phyloP scores from a whole-genome alignment of 78 protist species.

The Speleostelium caveatum region DNA sequence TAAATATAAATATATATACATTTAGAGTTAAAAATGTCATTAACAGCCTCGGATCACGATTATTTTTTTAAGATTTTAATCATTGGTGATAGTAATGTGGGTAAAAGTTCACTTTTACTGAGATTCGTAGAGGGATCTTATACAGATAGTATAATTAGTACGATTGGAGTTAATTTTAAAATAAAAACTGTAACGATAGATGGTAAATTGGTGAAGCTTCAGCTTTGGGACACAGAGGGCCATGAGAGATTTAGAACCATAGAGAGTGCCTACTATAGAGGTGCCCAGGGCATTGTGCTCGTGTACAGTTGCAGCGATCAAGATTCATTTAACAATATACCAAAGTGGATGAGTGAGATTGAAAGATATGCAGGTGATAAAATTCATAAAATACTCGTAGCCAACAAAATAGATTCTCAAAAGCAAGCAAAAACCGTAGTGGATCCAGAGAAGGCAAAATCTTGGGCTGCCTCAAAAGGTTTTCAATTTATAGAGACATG shows the following conservation, averaged over 20 bases:
- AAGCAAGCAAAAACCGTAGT: constrained; percentile 87
- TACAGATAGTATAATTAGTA: background rate
- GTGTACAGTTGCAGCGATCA: constrained; percentile 94
- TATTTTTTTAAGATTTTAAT: background rate
- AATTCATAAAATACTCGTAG: constrained; percentile 94
- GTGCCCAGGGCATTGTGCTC: constrained; percentile 95
- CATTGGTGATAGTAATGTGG: background rate
- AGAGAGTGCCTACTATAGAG: constrained; percentile 94
- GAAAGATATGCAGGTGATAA: constrained; percentile 91
- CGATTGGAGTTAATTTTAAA: background rate
- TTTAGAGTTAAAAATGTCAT: too few relatives aligned
- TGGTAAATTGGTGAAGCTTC: background rate
- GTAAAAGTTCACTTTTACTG: background rate
- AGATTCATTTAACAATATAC: constrained; percentile 94
- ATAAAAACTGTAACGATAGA: background rate
- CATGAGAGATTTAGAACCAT: constrained; percentile 84
- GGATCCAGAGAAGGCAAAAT: constrained; percentile 86
- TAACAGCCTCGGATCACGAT: too few relatives aligned
- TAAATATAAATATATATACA: too few relatives aligned
- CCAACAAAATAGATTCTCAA: constrained; percentile 96
- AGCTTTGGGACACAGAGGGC: constrained; percentile 31
- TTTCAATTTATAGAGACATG: constrained; percentile 98
- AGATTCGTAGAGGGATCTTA: background rate
- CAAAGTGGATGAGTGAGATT: constrained; percentile 92
- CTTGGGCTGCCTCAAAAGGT: constrained; percentile 90